Conservation (phyloP, 2,329 filamentous ascomycete genomes). For the Colletotrichum filicis region DNA sequence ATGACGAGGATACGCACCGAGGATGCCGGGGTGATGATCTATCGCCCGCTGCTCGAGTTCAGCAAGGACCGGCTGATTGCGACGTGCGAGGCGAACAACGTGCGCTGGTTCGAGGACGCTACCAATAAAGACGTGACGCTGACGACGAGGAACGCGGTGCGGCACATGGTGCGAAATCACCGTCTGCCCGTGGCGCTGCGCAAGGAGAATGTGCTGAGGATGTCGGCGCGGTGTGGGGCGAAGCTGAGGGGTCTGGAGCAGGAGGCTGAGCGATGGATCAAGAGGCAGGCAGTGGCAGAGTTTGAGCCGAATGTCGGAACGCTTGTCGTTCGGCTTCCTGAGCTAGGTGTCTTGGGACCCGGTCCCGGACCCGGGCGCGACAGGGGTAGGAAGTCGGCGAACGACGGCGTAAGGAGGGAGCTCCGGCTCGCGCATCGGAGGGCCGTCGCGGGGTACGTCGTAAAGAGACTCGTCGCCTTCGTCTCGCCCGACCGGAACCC, state of each 20-base stretch:
- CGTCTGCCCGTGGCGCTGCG: conserved; percentile 77
- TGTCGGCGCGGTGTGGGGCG: conserved; percentile 64
- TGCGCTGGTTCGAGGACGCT: conserved; percentile 85
- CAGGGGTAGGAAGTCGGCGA: conserved; percentile 12
- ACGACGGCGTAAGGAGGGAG: conserved; percentile 30
- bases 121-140: conserved; percentile 84
- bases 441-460: conserved; percentile 55
- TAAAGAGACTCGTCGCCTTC: conserved; percentile 60
- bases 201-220: conserved; percentile 69
- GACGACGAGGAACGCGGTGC: conserved; percentile 84
- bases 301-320: conserved; percentile 62
- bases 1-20: conserved; percentile 57
- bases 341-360: conserved; percentile 37
- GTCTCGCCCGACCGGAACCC: conserved; percentile 61
- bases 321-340: conserved; percentile 57
- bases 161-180: conserved; percentile 70
- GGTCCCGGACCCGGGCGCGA: conserved; percentile 31
- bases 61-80: conserved; percentile 78
- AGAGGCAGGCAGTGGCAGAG: conserved; percentile 56
- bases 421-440: conserved; percentile 50
- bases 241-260: conserved; percentile 57
- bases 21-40: conserved; percentile 72
- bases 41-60: conserved; percentile 77
- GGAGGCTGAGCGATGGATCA: conserved; percentile 66
- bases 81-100: conserved; percentile 74